These are phyloP conservation scores for Didymella keratinophila DNA, from an alignment of 2,329 filamentous ascomycete species.

Conservation along the genomic window DNA sequence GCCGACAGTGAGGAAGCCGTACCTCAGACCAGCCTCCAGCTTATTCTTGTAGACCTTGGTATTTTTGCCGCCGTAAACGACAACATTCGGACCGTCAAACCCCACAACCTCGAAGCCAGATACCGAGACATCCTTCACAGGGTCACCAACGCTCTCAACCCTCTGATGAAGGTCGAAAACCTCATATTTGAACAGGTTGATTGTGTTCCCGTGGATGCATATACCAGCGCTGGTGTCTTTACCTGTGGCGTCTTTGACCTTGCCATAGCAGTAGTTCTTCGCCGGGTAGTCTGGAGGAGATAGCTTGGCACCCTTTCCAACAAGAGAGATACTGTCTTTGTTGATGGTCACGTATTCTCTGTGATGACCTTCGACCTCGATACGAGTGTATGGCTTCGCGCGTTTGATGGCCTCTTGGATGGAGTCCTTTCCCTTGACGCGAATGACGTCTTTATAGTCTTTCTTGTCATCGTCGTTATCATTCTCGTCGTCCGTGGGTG, in stretches of 20 bases:
- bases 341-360: background rate
- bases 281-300: background rate
- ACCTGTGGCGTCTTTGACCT: background rate
- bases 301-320: background rate
- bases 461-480: background rate
- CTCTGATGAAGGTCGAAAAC: background rate
- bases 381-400: background rate
- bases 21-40: constrained; percentile 15
- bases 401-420: background rate
- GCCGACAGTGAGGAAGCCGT: constrained; percentile 27
- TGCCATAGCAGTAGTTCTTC: background rate
- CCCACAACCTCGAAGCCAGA: constrained; percentile 19
- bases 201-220: background rate
- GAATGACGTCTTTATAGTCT: background rate
- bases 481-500: background rate
- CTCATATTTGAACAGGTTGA: background rate
- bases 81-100: constrained; percentile 24
- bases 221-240: background rate
- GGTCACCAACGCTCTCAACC: background rate
- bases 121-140: constrained; percentile 23
- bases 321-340: background rate
- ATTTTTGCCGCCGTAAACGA: constrained; percentile 22
- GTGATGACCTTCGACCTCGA: background rate
- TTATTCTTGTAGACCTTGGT: constrained; percentile 19
- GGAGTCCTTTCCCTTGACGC: background rate